Conservation (phyloP, 495 filamentous ascomycete genomes). For the Penicillium malachiteum region DNA sequence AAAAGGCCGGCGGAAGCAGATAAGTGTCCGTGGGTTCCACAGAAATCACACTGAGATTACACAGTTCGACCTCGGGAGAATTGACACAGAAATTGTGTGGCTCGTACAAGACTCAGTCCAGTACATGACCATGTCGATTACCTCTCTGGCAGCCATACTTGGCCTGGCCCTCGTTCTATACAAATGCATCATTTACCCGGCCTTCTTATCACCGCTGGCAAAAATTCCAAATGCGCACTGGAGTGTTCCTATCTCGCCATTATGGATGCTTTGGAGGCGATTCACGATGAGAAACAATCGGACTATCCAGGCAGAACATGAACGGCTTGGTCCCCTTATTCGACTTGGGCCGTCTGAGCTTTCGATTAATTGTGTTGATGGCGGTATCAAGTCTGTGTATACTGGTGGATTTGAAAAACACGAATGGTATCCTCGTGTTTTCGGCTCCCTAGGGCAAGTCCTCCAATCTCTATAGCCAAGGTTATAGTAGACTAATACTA, state of each 20-base stretch:
- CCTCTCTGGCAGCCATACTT: slow-evolving; percentile 14
- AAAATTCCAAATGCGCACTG: slow-evolving; percentile 71
- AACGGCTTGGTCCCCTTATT: slow-evolving; percentile 52
- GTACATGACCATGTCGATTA: slow-evolving; percentile 31
- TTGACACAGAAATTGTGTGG: too few species aligned
- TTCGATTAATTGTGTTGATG: slow-evolving; percentile 61
- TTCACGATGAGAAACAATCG: slow-evolving; percentile 58
- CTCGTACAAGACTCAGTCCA: too few species aligned
- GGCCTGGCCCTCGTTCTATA: slow-evolving; percentile 38
- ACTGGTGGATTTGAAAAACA: slow-evolving; percentile 75
- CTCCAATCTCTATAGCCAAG: neutral
- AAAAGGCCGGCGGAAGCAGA: slow-evolving; percentile 10
- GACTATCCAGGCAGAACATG: slow-evolving; percentile 57
- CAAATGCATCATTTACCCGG: slow-evolving; percentile 59
- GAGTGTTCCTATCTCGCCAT: slow-evolving; percentile 59
- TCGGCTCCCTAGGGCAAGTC: slow-evolving; percentile 46
- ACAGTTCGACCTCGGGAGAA: too few species aligned
- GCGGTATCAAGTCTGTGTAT: slow-evolving; percentile 66
- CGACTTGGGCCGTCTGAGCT: slow-evolving; percentile 57
- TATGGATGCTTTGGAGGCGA: slow-evolving; percentile 68
- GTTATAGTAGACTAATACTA: neutral
- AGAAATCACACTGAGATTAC: neutral
- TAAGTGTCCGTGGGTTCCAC: slow-evolving; percentile 9
- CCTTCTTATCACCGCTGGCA: slow-evolving; percentile 64
- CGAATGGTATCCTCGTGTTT: slow-evolving; percentile 64